Conservation (phyloP, 1,284 basidiomycete species). For the Peniophora sp. region DNA sequence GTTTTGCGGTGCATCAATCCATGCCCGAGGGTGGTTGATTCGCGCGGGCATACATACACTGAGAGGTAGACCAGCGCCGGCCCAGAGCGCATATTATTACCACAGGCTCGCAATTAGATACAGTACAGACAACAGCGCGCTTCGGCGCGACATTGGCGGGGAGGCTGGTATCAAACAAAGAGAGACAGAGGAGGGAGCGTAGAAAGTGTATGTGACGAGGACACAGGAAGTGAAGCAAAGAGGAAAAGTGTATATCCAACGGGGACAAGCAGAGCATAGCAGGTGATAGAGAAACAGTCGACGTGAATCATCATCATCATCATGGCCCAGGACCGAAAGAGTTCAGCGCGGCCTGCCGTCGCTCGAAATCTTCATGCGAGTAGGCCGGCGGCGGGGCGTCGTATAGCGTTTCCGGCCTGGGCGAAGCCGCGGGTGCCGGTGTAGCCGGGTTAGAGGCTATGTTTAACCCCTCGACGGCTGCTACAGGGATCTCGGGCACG, state of each 20-base stretch:
- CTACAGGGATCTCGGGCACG: background rate
- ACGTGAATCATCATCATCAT: no score
- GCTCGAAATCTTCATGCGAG: background rate
- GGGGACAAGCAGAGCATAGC: background rate
- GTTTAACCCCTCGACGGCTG: background rate
- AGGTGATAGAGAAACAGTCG: no score
- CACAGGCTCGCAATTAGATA: background rate
- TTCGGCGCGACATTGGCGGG: background rate
- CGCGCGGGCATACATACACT: background rate
- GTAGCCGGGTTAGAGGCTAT: background rate
- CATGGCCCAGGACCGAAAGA: no score
- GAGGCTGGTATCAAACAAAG: background rate
- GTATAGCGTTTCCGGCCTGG: background rate
- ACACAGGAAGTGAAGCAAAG: background rate
- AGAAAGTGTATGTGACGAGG: background rate
- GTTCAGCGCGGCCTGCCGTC: no score
- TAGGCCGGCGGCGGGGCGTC: slow-evolving; percentile 1
- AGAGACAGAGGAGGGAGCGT: background rate
- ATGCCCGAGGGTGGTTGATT: background rate
- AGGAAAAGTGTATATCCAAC: background rate
- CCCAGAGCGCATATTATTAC: background rate
- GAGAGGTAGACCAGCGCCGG: background rate
- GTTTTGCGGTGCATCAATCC: no score
- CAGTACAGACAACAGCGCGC: background rate
- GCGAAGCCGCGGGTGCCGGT: background rate